Base-by-base conservation (phyloP, 2,329 filamentous ascomycete species). In the Talaromyces piceae region DNA sequence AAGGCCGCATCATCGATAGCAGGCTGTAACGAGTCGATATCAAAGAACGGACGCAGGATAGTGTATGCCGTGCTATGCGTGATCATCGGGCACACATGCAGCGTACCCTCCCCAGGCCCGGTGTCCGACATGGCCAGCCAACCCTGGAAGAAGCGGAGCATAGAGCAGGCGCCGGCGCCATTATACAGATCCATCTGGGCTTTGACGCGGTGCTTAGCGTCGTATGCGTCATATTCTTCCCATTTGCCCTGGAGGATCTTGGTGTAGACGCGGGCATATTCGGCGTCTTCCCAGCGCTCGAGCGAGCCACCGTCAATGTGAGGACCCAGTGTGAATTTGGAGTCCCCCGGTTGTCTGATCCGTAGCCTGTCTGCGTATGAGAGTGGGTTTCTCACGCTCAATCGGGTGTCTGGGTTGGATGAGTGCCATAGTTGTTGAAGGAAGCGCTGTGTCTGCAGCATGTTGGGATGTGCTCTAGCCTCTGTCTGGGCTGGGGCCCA, bases 141-240 rank as follows among this genome's bases (percentile, higher is more conserved):
- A 16, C 89, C 91, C 69, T 96, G 91, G 67, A 88, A 91, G 77
- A 89, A 86, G 33, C 91, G 80, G 69, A 95, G 90, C 74, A 90
- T 88, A 43, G 79, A 85, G 69, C 88, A 95, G 1, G 87, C 83
- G 0, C 91, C 90, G 0, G 89, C 77, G 0, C 90, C 88, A 47
- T 88, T 77, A 65, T 96, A 93, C 28, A 91, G 71, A 66, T 95
- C 85, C 54, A 81, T 83, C 2, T 82, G 78, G 3, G 86, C 88
- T 0, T 72, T 68, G 0, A 91, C 75, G 3, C 91, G 79, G 5
- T 80, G 78, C 56, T 79, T 82, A 0, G 83, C 83, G 60, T 95
- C 88, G 81, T 86, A 96, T 0, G 89, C 81, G 61, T 96, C 87
- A 62, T 88, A 91, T 2, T 77, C 67, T 57, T 94, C 88, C 89